These are phyloP conservation scores for Xylariaceae sp. DNA, from an alignment of 2,329 filamentous ascomycete species.

Conservation along the genomic window DNA sequence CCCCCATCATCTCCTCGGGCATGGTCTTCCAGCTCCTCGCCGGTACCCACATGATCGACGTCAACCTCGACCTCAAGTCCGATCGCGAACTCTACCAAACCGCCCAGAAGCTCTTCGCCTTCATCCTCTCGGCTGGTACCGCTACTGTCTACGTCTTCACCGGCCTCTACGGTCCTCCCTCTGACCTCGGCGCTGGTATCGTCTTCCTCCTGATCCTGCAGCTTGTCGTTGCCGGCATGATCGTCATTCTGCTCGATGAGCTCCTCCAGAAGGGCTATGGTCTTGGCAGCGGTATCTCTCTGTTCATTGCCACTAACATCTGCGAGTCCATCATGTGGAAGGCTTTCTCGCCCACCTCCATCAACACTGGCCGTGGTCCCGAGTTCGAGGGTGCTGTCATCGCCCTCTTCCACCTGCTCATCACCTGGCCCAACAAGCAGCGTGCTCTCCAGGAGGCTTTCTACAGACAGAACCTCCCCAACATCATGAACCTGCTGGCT, in stretches of 20 bases:
- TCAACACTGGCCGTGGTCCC: conserved; percentile 98
- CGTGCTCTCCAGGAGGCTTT: conserved; percentile 97
- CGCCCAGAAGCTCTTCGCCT: conserved; percentile 96
- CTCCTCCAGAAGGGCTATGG: conserved; percentile 99
- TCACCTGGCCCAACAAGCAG: conserved; percentile 99
- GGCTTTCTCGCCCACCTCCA: conserved; percentile 97
- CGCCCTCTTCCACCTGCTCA: conserved; percentile 92
- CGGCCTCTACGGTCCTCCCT: conserved; percentile 93
- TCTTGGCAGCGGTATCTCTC: conserved; percentile 95
- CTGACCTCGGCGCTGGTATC: conserved; percentile 94
- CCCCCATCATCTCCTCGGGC: conserved; percentile 97
- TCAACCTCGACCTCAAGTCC: conserved; percentile 99
- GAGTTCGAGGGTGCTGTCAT: conserved; percentile 99
- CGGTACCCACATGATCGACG: conserved; percentile 98
- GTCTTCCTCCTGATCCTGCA: conserved; percentile 98
- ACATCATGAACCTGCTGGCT: conserved; percentile 97
- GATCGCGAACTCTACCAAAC: conserved; percentile 99
- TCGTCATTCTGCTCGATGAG: conserved; percentile 98
- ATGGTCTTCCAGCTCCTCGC: conserved; percentile 99
- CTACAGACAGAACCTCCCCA: conserved; percentile 98
- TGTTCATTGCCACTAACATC: conserved; percentile 99
- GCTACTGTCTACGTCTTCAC: conserved; percentile 98
- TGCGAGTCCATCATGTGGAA: conserved; percentile 99
- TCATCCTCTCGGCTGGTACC: conserved; percentile 95
- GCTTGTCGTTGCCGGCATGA: conserved; percentile 94